A percentile compares a stretch with the other conserved stretches of the same genome.
These are phyloP conservation scores for Penicillium sp. DNA, from an alignment of 2,329 filamentous ascomycete genomes.

Conservation along the genomic window DNA sequence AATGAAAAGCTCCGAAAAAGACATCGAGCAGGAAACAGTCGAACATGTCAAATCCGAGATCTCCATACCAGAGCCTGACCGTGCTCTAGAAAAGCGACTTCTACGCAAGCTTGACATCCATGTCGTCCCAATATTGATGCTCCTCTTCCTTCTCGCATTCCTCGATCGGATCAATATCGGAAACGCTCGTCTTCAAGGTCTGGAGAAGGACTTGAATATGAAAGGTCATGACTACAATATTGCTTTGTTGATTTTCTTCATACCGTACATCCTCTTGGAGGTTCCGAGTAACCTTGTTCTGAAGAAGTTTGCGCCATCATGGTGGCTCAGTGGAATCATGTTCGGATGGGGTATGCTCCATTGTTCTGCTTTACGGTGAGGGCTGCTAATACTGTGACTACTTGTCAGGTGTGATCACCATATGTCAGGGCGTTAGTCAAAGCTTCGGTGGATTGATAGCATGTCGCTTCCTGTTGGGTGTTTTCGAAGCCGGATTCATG, in stretches of 20 bases:
- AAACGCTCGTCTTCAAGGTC: conserved; percentile 45
- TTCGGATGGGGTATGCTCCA: conserved; percentile 36
- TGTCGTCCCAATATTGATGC: conserved; percentile 47
- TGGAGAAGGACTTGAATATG: conserved; percentile 45
- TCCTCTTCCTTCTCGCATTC: conserved; percentile 46
- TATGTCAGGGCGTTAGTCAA: conserved; percentile 42
- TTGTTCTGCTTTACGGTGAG: not conserved
- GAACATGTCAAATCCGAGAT: conserved; percentile 16
- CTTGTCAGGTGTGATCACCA: conserved; percentile 38
- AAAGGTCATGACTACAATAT: conserved; percentile 42
- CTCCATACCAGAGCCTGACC: conserved; percentile 20
- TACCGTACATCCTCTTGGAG: conserved; percentile 46
- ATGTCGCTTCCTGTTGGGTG: conserved; percentile 36
- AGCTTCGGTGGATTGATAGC: conserved; percentile 40
- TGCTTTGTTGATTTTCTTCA: conserved; percentile 44
- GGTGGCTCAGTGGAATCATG: conserved; percentile 43
- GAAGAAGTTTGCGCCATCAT: conserved; percentile 41
- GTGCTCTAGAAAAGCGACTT: conserved; percentile 42
- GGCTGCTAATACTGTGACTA: not conserved
- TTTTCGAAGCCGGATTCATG: conserved; percentile 39
- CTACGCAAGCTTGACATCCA: conserved; percentile 48
- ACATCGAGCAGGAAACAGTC: conserved; percentile 10
- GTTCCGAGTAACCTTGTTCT: conserved; percentile 48
- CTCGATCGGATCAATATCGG: conserved; percentile 49
- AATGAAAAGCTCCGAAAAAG: conserved; percentile 14